Evolutionary conservation across 176 grass and related monocot species (phyloP).

Genomic region (Ensete glaucum): DNA sequence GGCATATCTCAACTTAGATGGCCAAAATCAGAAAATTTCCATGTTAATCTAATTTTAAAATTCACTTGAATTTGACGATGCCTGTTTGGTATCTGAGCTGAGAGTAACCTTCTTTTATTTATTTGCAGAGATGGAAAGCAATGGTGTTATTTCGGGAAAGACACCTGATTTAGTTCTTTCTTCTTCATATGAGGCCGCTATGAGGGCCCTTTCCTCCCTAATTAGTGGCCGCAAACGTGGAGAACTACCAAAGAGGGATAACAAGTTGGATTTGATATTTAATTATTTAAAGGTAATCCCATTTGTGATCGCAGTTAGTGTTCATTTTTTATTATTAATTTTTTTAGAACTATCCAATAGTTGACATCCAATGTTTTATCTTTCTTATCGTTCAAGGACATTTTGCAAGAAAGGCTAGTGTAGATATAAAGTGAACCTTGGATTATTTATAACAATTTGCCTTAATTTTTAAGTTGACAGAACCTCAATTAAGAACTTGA

Average conservation of each 20-base stretch:
- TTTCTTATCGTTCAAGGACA: no score
- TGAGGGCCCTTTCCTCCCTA: slow-evolving; percentile 36
- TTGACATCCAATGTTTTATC: no score
- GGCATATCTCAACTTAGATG: no score
- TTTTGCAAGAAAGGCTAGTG: no score
- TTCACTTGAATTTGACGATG: no score
- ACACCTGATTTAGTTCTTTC: slow-evolving; percentile 8
- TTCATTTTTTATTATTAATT: background rate
- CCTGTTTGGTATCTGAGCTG: no score
- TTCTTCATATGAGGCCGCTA: slow-evolving; percentile 41
- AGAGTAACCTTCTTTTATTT: background rate
- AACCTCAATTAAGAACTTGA: no score
- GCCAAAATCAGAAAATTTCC: no score
- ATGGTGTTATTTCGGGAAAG: background rate
- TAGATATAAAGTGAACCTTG: no score
- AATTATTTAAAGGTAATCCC: slow-evolving; percentile 33
- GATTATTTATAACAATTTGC: no score
- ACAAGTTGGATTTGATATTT: slow-evolving; percentile 20
- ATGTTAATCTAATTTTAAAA: no score
- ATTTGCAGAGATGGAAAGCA: slow-evolving; percentile 3
- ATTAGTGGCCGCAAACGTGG: slow-evolving; percentile 24
- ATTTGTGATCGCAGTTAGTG: background rate
- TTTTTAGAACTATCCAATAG: background rate
- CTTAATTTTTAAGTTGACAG: no score
- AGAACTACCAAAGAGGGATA: slow-evolving; percentile 7